These are phyloP conservation scores for Eurotiales sp. DNA, from an alignment of 2,329 filamentous ascomycete species.

Conservation along the genomic window DNA sequence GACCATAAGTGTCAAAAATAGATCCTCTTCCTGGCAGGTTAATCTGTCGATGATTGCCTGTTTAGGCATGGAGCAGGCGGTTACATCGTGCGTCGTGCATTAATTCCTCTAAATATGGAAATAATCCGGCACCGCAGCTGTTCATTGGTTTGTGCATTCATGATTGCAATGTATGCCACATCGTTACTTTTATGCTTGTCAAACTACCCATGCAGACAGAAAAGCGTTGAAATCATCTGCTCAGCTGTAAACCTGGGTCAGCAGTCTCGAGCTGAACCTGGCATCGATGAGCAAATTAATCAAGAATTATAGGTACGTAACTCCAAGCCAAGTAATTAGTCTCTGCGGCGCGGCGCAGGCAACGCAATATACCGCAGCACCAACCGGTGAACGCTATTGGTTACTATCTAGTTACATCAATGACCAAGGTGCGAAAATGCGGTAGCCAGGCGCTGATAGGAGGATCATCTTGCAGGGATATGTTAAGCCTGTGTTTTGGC, in stretches of 20 bases:
- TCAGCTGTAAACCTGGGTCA: too few relatives aligned
- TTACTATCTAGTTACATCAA: background rate
- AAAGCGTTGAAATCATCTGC: too few relatives aligned
- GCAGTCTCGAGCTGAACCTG: too few relatives aligned
- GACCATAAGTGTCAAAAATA: background rate
- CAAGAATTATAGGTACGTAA: too few relatives aligned
- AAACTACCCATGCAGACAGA: too few relatives aligned
- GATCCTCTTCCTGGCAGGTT: background rate
- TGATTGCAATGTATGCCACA: background rate
- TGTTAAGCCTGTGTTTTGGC: conserved; percentile 1
- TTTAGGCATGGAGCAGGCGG: background rate
- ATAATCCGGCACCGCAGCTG: background rate
- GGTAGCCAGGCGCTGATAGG: background rate
- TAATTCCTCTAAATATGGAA: background rate
- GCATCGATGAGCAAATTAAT: too few relatives aligned
- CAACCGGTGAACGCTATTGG: background rate
- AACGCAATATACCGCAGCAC: background rate
- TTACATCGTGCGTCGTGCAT: background rate
- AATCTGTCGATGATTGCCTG: conserved; percentile 2
- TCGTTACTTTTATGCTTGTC: too few relatives aligned
- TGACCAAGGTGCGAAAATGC: background rate
- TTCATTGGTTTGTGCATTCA: background rate
- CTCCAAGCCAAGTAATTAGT: too few relatives aligned
- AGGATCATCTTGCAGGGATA: conserved; percentile 3
- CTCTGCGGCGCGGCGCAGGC: too few relatives aligned